phyloP scores from a whole-genome alignment of 306 rosid species.

The Quercus parvula region DNA sequence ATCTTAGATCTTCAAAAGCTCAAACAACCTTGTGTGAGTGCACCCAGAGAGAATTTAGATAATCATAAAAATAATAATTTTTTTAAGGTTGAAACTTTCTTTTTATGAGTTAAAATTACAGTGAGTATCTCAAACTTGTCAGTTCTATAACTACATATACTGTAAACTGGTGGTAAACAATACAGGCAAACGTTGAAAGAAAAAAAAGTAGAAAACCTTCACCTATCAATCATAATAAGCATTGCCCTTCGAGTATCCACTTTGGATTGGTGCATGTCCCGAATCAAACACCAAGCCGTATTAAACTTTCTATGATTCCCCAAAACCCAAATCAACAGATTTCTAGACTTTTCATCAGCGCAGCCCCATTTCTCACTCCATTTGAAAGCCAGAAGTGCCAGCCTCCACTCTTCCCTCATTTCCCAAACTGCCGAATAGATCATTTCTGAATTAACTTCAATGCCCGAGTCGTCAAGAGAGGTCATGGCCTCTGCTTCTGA shows the following conservation, averaged over 20 bases:
- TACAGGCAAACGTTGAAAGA: background rate
- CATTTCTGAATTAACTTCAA: slow-evolving; percentile 34
- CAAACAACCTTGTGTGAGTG: background rate
- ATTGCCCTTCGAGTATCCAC: slow-evolving; percentile 58
- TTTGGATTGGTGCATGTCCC: slow-evolving; percentile 61
- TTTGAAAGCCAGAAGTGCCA: slow-evolving; percentile 60
- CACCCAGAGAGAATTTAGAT: background rate
- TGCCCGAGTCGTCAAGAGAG: slow-evolving; percentile 41
- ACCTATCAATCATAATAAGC: slow-evolving; percentile 91
- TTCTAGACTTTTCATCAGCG: slow-evolving; percentile 55
- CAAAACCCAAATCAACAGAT: slow-evolving; percentile 80
- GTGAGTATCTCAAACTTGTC: background rate
- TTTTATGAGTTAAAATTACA: background rate
- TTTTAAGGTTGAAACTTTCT: background rate
- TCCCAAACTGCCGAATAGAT: slow-evolving; percentile 65
- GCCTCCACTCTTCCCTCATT: slow-evolving; percentile 56
- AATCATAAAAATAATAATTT: background rate
- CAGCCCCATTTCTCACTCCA: slow-evolving; percentile 59
- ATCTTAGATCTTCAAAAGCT: background rate
- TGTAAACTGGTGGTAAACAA: background rate
- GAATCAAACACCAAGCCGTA: slow-evolving; percentile 76
- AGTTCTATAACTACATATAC: background rate
- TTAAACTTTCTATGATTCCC: slow-evolving; percentile 65
- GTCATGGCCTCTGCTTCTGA: slow-evolving; percentile 53
- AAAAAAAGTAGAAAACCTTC: slow-evolving; percentile 4